phyloP scores from a whole-genome alignment of 495 filamentous ascomycete species.

The Aspergillus kassunensis region DNA sequence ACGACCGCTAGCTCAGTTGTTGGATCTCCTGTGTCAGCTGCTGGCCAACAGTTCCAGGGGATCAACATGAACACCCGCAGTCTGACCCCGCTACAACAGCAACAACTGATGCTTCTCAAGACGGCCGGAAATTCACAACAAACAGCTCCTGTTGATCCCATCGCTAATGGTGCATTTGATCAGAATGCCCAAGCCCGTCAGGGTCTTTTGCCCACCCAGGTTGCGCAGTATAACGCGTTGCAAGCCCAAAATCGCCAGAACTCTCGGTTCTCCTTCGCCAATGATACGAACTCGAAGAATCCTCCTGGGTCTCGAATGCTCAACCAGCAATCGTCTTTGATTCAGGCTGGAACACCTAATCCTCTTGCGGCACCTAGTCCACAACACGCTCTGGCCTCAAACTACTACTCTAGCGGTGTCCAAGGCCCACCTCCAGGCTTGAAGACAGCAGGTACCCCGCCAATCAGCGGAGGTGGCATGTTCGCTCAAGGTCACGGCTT shows the following conservation, averaged over 20 bases:
- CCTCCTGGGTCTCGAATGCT: conserved; percentile 78
- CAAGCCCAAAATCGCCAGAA: conserved; percentile 82
- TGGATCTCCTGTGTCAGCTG: conserved; percentile 43
- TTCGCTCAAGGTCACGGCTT: conserved; percentile 78
- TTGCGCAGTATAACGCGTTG: conserved; percentile 45
- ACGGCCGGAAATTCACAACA: conserved; percentile 54
- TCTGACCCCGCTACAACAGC: conserved; percentile 77
- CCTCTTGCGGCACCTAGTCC: conserved; percentile 55
- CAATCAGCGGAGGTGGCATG: conserved; percentile 71
- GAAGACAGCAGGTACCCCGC: conserved; percentile 90
- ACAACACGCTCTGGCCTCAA: conserved; percentile 40
- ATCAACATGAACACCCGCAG: conserved; percentile 61
- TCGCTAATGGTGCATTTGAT: conserved; percentile 35
- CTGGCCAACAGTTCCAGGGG: conserved; percentile 51
- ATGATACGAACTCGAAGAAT: conserved; percentile 76
- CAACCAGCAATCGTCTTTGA: conserved; percentile 84
- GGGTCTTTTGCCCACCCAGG: conserved; percentile 57
- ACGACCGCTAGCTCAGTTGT: conserved; percentile 44
- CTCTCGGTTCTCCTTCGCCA: conserved; percentile 85
- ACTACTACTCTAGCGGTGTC: conserved; percentile 57
- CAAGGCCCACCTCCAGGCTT: conserved; percentile 93
- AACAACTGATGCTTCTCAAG: conserved; percentile 65
- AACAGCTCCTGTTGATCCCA: conserved; percentile 51
- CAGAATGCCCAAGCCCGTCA: conserved; percentile 41
- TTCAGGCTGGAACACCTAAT: conserved; percentile 65